A percentile compares a stretch with the other conserved stretches of the same genome.
These are phyloP conservation scores for Collybiopsis confluens DNA, from an alignment of 768 basidiomycete genomes.

Conservation along the genomic window DNA sequence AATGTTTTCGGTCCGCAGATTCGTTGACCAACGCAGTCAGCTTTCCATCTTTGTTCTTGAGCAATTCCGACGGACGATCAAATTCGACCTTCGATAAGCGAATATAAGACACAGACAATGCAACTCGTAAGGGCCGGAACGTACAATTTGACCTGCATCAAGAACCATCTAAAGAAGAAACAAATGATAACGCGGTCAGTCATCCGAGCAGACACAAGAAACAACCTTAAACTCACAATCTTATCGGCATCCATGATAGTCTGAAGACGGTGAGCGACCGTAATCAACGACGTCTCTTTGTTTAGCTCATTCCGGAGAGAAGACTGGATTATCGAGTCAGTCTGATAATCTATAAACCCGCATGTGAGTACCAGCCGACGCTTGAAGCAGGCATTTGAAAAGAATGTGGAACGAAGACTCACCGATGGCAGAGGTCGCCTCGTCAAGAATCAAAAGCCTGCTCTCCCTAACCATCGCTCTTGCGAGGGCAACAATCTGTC, in stretches of 20 bases:
- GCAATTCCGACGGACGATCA: background rate
- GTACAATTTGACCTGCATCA: constrained; percentile 5
- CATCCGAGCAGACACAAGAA: background rate
- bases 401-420: too few relatives aligned
- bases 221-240: constrained; percentile 20
- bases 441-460: constrained; percentile 51
- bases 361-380: background rate
- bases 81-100: background rate
- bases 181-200: too few relatives aligned
- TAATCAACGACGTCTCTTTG: constrained; percentile 36
- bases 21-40: constrained; percentile 4
- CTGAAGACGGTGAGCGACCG: constrained; percentile 36
- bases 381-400: too few relatives aligned
- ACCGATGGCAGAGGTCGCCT: constrained; percentile 27
- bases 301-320: constrained; percentile 36
- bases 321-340: constrained; percentile 40
- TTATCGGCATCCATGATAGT: constrained; percentile 30
- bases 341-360: constrained; percentile 21
- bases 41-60: background rate
- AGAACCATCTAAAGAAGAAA: background rate
- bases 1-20: constrained; percentile 2
- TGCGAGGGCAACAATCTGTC: constrained; percentile 62
- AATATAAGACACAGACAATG: background rate
- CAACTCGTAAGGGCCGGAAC: background rate
- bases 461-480: constrained; percentile 52